A percentile compares a stretch with the other conserved stretches of the same genome.
phyloP scores from a whole-genome alignment of 225 moss, liverwort and hornwort genomes.

The Bryoerythrophyllum caledonicum region DNA sequence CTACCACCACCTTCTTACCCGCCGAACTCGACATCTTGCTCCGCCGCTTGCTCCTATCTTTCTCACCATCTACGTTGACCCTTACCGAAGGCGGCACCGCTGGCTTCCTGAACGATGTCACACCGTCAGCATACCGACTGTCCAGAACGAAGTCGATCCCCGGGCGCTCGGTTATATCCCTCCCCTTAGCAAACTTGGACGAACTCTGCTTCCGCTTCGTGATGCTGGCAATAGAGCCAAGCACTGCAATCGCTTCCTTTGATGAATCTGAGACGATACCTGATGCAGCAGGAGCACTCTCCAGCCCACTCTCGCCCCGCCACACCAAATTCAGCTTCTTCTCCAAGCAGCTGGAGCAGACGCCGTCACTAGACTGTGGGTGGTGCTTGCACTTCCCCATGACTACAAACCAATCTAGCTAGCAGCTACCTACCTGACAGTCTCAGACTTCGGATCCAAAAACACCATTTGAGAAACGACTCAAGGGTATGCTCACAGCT shows the following conservation, averaged over 20 bases:
- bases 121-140: conserved; percentile 6
- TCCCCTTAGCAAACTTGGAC: background rate
- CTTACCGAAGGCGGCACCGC: background rate
- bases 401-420: background rate
- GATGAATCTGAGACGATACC: conserved; percentile 11
- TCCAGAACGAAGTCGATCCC: conserved; percentile 24
- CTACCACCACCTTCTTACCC: background rate
- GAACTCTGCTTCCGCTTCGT: conserved; percentile 24
- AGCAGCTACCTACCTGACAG: conserved; percentile 1
- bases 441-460: background rate
- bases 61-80: background rate
- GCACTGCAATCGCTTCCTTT: conserved; percentile 37
- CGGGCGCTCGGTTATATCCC: conserved; percentile 12
- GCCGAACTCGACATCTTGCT: background rate
- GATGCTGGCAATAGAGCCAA: conserved; percentile 49
- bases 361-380: conserved; percentile 19
- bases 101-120: background rate
- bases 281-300: background rate
- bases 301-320: conserved; percentile 17
- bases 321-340: conserved; percentile 39
- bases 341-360: conserved; percentile 45
- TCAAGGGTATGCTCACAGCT: background rate
- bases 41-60: conserved; percentile 28
- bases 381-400: conserved; percentile 48
- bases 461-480: conserved; percentile 27